Percentiles rank a stretch among this genome's conserved stretches.
These are phyloP conservation scores for Leucocoprinus gongylophorus DNA, from an alignment of 1,284 basidiomycete genomes.

Conservation along the genomic window DNA sequence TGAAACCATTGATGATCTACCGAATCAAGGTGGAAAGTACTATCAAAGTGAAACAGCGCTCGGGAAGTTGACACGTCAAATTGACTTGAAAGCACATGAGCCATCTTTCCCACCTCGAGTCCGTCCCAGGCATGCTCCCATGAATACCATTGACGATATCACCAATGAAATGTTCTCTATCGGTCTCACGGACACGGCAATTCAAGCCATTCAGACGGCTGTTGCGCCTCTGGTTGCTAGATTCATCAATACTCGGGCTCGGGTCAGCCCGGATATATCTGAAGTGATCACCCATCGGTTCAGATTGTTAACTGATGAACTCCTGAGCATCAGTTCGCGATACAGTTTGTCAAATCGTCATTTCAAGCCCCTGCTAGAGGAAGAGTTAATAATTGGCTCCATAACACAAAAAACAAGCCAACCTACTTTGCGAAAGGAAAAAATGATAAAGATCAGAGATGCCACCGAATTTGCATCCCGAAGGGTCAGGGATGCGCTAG, in stretches of 20 bases:
- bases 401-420: slow-evolving; percentile 54
- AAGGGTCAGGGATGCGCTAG: slow-evolving; percentile 39
- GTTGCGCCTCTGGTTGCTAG: not conserved
- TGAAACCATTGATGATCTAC: slow-evolving; percentile 35
- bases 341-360: slow-evolving; percentile 38
- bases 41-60: slow-evolving; percentile 51
- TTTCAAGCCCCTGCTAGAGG: slow-evolving; percentile 45
- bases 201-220: not conserved
- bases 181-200: not conserved
- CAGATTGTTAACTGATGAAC: slow-evolving; percentile 38
- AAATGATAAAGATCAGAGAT: slow-evolving; percentile 47
- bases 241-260: not conserved
- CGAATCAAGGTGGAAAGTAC: slow-evolving; percentile 26
- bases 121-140: not conserved
- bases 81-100: slow-evolving; percentile 34
- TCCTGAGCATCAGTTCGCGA: slow-evolving; percentile 42
- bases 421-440: slow-evolving; percentile 42
- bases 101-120: not conserved
- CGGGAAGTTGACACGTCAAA: slow-evolving; percentile 48
- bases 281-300: slow-evolving; percentile 26
- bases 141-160: not conserved
- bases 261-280: not conserved
- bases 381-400: slow-evolving; percentile 54
- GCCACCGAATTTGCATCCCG: slow-evolving; percentile 44
- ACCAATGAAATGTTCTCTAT: slow-evolving; percentile 1